Base-by-base conservation (phyloP, 1,139 yeast species). In the Eremothecium coryli region DNA sequence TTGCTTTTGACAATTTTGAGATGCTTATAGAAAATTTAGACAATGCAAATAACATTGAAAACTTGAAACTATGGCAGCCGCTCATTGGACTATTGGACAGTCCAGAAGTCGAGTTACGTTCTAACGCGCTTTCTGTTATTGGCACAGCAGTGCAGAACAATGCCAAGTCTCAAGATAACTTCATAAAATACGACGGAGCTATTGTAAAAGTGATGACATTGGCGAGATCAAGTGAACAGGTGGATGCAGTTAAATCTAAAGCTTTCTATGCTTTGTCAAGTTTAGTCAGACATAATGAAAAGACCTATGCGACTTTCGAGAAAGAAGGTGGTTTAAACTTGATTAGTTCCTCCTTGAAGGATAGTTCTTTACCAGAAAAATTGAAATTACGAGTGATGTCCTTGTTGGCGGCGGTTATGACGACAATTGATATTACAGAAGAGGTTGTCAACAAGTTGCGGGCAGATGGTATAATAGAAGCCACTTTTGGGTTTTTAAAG, bases 111-210 rank as follows among this genome's bases (percentile, higher is more conserved):
- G 64, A 68, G 17, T 60, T 86, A 33, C 66, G 77, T 39, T 63
- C 71, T 11, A 61, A 65, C 42, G 78, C 88, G 5, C 71, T 85
- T 45, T 77, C 93, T 35, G 73, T 84, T 26, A 70, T 88, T 22
- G 96, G 94, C 2, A 82, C 90, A 1, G 95, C 97, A 0, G 93
- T 82, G 1, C 98, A 90, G 58, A 90, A 90, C 56, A 90, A 90
- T 54, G 76, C 74, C 2, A 70, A 69, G 39, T 67, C 88, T 3
- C 96, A 86, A 58, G 65, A 68, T 36, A 82, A 73, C 36, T 79
- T 76, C 44, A 49, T 66, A 26, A 68, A 71, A 39, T 65, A 76
- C 39, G 64, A 65, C 1, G 61, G 60, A 13, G 80, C 80, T 1
- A 58, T 79, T 32, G 47, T 56, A 11, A 60, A 57, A 33, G 60